phyloP scores from a whole-genome alignment of 1,139 yeast genomes.

The Nakaseomyces bracarensis region DNA sequence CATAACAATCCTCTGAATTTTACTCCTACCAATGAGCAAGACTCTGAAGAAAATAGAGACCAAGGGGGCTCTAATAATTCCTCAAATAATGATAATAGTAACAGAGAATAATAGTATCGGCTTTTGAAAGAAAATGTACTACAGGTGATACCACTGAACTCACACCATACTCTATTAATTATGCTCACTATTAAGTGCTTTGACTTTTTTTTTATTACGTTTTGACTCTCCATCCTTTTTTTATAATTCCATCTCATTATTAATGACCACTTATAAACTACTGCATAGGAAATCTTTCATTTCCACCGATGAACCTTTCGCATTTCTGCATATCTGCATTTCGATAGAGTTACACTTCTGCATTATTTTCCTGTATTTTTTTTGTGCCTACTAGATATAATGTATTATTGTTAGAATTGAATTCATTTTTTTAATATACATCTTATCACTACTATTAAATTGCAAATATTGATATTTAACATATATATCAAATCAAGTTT shows the following conservation, averaged over 20 bases:
- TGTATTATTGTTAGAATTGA: neutral
- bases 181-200: no score
- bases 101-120: neutral
- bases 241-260: neutral
- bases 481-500: neutral
- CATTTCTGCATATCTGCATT: no score
- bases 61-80: neutral
- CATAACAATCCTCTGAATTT: conserved; percentile 1
- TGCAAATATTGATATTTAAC: no score
- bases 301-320: no score
- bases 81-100: neutral
- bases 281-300: neutral
- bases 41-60: neutral
- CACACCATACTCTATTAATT: no score
- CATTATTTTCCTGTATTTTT: neutral
- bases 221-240: neutral
- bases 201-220: no score
- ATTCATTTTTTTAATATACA: no score
- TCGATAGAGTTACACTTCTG: conserved; percentile 1
- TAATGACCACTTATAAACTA: no score
- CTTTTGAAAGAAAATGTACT: no score
- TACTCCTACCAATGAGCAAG: neutral
- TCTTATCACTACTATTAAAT: no score
- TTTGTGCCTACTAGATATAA: no score
- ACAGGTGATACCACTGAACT: no score